Percentiles rank a stretch among this genome's conserved stretches.
Conservation (phyloP, 108 stramenopile species). For the Aurantiochytrium sp. region DNA sequence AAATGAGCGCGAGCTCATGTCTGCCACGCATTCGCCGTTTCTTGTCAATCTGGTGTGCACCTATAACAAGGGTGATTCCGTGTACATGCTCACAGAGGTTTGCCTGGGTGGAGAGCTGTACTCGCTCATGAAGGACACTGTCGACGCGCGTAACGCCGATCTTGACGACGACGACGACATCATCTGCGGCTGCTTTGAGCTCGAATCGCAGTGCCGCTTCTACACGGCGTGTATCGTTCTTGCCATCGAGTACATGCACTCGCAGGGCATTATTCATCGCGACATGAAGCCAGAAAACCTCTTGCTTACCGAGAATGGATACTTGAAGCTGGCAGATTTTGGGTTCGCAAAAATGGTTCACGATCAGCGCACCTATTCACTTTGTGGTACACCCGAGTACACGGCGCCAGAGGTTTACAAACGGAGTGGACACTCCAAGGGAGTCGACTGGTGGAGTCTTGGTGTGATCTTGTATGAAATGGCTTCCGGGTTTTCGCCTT, state of each 20-base stretch:
- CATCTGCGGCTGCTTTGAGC: not conserved
- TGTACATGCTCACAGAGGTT: slow-evolving; percentile 57
- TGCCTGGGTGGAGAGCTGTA: not conserved
- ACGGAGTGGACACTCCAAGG: slow-evolving; percentile 88
- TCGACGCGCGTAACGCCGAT: not conserved
- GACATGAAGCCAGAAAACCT: slow-evolving; percentile 44
- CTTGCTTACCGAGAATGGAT: slow-evolving; percentile 27
- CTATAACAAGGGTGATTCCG: slow-evolving; percentile 44
- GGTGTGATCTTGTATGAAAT: slow-evolving; percentile 77
- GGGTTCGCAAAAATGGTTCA: slow-evolving; percentile 32
- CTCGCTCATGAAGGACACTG: slow-evolving; percentile 13
- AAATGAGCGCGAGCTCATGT: slow-evolving; percentile 56
- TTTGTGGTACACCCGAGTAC: slow-evolving; percentile 48
- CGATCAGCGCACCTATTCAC: slow-evolving; percentile 39
- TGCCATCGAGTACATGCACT: slow-evolving; percentile 36
- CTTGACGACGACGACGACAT: not conserved
- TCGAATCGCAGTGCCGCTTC: slow-evolving; percentile 2
- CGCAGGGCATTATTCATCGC: slow-evolving; percentile 35
- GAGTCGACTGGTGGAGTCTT: slow-evolving; percentile 93
- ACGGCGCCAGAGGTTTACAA: slow-evolving; percentile 67
- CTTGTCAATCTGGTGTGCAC: slow-evolving; percentile 46
- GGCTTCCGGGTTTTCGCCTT: slow-evolving; percentile 88
- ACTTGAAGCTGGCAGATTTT: slow-evolving; percentile 36
- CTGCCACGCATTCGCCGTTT: slow-evolving; percentile 47
- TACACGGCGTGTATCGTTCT: slow-evolving; percentile 20